A percentile compares a stretch with the other conserved stretches of the same genome.
phyloP scores from a whole-genome alignment of 1,284 basidiomycete species.

The Cryptococcus depauperatus region DNA sequence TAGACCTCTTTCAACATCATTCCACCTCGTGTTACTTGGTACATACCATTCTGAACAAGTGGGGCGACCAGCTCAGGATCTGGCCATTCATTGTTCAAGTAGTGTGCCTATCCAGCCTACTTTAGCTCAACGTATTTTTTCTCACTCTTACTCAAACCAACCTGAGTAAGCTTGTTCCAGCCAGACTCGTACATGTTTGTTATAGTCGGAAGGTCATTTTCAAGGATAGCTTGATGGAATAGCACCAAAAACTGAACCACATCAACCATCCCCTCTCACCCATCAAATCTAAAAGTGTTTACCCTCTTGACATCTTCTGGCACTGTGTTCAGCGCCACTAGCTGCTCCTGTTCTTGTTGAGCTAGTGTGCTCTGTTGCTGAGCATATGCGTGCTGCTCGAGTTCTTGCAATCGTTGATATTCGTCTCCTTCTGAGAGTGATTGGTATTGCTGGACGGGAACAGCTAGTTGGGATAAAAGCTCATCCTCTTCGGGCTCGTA shows the following conservation, averaged over 20 bases:
- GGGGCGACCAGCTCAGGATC: slow-evolving; percentile 92
- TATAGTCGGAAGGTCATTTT: slow-evolving; percentile 81
- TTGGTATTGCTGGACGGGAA: slow-evolving; percentile 22
- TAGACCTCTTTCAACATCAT: slow-evolving; percentile 30
- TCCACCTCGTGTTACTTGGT: background rate
- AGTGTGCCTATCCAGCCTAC: slow-evolving; percentile 68
- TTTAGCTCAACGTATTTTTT: background rate
- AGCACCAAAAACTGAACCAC: slow-evolving; percentile 69
- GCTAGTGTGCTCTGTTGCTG: slow-evolving; percentile 27
- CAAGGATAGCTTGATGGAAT: slow-evolving; percentile 70
- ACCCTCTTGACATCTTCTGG: slow-evolving; percentile 45
- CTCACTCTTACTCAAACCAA: slow-evolving; percentile 8
- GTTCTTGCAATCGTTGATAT: slow-evolving; percentile 34
- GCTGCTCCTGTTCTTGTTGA: slow-evolving; percentile 26
- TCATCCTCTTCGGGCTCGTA: slow-evolving; percentile 44
- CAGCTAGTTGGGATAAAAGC: slow-evolving; percentile 39
- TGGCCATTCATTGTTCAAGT: slow-evolving; percentile 90
- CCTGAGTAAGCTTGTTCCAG: slow-evolving; percentile 81
- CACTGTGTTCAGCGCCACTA: slow-evolving; percentile 34
- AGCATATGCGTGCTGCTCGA: slow-evolving; percentile 36
- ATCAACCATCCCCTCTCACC: background rate
- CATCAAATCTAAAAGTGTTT: no score
- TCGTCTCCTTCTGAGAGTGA: slow-evolving; percentile 32
- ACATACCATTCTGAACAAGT: slow-evolving; percentile 77
- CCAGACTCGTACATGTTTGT: slow-evolving; percentile 88